Percentiles rank a stretch among this genome's conserved stretches.
Evolutionary conservation across 805 yeast species (phyloP).

Genomic region (Yarrowia sp.): DNA sequence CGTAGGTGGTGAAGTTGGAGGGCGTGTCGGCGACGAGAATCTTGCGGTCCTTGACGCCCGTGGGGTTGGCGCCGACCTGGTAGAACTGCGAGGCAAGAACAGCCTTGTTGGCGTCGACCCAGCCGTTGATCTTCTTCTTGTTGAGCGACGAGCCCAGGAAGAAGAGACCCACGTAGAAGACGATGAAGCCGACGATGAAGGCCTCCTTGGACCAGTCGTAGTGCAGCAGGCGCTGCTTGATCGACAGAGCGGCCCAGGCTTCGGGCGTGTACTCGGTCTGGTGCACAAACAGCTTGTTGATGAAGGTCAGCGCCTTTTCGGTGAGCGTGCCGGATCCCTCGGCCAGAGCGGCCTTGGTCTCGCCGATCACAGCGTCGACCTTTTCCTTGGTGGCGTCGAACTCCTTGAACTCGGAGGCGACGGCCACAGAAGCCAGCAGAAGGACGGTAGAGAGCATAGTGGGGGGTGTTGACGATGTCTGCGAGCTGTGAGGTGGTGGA

Average conservation of each 20-base stretch:
- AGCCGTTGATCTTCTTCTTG: slow-evolving; percentile 50
- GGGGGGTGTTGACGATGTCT: too few relatives aligned
- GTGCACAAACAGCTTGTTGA: slow-evolving; percentile 29
- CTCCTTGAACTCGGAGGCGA: slow-evolving; percentile 21
- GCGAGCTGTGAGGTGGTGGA: too few relatives aligned
- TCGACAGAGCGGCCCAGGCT: slow-evolving; percentile 57
- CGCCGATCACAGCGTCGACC: slow-evolving; percentile 5
- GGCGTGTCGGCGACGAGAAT: slow-evolving; percentile 60
- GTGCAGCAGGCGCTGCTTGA: slow-evolving; percentile 54
- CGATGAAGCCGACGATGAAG: slow-evolving; percentile 52
- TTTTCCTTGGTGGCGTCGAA: slow-evolving; percentile 18
- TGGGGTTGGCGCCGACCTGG: slow-evolving; percentile 57
- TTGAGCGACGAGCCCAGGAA: slow-evolving; percentile 61
- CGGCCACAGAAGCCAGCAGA: slow-evolving; percentile 3
- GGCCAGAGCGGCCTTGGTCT: slow-evolving; percentile 3
- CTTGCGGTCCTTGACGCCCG: slow-evolving; percentile 35
- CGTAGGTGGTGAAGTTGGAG: slow-evolving; percentile 65
- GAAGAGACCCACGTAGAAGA: slow-evolving; percentile 51
- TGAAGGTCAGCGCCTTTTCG: slow-evolving; percentile 13
- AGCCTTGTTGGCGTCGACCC: slow-evolving; percentile 51
- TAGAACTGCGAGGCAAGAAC: slow-evolving; percentile 66
- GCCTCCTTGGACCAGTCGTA: slow-evolving; percentile 80
- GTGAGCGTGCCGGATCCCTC: neutral
- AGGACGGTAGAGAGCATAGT: neutral
- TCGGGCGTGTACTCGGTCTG: slow-evolving; percentile 36